A percentile compares a stretch with the other conserved stretches of the same genome.
Conservation (phyloP, 1,139 yeast species). For the Kurtzmaniella quercitrusa region DNA sequence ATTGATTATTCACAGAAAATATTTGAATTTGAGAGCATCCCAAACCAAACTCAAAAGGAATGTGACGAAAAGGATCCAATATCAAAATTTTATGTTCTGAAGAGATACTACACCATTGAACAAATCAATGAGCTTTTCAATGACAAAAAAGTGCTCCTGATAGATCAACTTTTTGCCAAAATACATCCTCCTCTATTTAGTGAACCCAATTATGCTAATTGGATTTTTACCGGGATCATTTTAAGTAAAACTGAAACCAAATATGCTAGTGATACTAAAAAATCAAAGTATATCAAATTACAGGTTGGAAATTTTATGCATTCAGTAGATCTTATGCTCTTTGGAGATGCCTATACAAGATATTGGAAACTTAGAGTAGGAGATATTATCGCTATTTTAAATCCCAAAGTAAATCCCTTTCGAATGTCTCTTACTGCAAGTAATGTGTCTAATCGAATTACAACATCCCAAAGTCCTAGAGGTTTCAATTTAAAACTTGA, state of each 20-base stretch:
- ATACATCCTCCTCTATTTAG: slow-evolving; percentile 63
- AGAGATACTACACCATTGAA: slow-evolving; percentile 42
- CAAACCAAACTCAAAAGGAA: slow-evolving; percentile 9
- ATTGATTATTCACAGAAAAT: slow-evolving; percentile 12
- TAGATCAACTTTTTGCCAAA: slow-evolving; percentile 59
- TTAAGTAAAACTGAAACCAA: slow-evolving; percentile 53
- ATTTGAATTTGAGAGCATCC: slow-evolving; percentile 16
- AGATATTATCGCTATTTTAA: slow-evolving; percentile 66
- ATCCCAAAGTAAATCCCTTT: slow-evolving; percentile 54
- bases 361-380: slow-evolving; percentile 76
- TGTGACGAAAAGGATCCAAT: slow-evolving; percentile 17
- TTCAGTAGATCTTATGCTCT: slow-evolving; percentile 57
- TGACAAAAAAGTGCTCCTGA: slow-evolving; percentile 49
- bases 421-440: slow-evolving; percentile 5
- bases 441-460: slow-evolving; percentile 9
- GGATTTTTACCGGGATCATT: slow-evolving; percentile 70
- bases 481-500: slow-evolving; percentile 63
- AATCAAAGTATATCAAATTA: slow-evolving; percentile 54
- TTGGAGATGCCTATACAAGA: slow-evolving; percentile 62
- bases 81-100: slow-evolving; percentile 15
- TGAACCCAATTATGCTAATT: slow-evolving; percentile 70
- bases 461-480: slow-evolving; percentile 13
- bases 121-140: slow-evolving; percentile 30
- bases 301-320: slow-evolving; percentile 63
- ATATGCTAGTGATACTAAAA: slow-evolving; percentile 30